phyloP scores from a whole-genome alignment of 495 filamentous ascomycete species.

The Mytilinidion resinicola region DNA sequence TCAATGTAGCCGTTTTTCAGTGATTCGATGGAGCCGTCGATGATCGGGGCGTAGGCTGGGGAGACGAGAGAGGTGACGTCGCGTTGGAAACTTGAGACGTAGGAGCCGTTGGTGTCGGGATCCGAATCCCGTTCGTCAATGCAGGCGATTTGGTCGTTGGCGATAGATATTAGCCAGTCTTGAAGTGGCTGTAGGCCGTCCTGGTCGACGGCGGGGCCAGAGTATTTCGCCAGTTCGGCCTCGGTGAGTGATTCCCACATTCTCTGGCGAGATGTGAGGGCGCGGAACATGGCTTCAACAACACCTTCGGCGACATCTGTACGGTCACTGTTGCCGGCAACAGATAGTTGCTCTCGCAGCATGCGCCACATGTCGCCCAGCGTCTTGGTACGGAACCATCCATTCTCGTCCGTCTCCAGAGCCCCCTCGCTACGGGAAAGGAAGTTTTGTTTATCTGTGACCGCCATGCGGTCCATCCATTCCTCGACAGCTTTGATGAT shows the following conservation, averaged over 20 bases:
- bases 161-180: constrained; percentile 93
- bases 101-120: constrained; percentile 62
- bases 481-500: constrained; percentile 94
- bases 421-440: constrained; percentile 67
- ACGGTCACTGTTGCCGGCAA: constrained; percentile 71
- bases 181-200: constrained; percentile 78
- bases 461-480: constrained; percentile 91
- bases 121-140: constrained; percentile 74
- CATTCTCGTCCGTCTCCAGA: constrained; percentile 77
- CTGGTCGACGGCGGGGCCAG: constrained; percentile 45
- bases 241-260: constrained; percentile 83
- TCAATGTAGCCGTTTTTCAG: constrained; percentile 90
- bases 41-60: constrained; percentile 65
- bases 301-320: constrained; percentile 87
- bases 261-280: constrained; percentile 70
- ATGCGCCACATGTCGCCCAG: constrained; percentile 95
- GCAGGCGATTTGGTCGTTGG: constrained; percentile 96
- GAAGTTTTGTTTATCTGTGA: constrained; percentile 72
- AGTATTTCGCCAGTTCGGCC: constrained; percentile 72
- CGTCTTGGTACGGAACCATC: constrained; percentile 81
- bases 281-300: constrained; percentile 86
- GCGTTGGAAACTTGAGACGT: constrained; percentile 72
- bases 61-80: constrained; percentile 75
- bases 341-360: constrained; percentile 82
- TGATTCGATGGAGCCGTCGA: constrained; percentile 61